Base-by-base conservation (phyloP, 495 filamentous ascomycete genomes). In the Xylaria curta region DNA sequence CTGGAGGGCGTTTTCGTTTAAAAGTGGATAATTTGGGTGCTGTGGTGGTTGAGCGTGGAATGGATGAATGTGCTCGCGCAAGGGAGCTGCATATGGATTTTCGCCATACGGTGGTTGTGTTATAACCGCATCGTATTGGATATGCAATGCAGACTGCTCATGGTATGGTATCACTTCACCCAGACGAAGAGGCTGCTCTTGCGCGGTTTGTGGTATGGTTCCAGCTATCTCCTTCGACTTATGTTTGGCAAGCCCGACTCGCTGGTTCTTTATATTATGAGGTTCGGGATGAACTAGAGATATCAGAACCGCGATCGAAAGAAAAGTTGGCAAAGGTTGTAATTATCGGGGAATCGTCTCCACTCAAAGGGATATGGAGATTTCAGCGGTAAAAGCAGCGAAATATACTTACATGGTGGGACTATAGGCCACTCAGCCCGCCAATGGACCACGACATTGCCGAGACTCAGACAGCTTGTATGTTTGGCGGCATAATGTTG, bases 401-500 rank as follows among this genome's bases (percentile, higher is more conserved):
- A 61, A 33, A 24, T 19, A 1, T 3, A 69, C 66, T 61, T 61
- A 69, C 66, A 95, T 0, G 91, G 92, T 8, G 90, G 90, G 42
- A 88, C 82, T 70, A 88, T 87, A 49, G 93, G 93, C 93, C 93
- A 95, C 76, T 93, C 91, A 2, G 91, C 85, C 76, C 88, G 88
- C 93, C 93, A 95, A 77, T 91, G 85, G 4, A 94, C 90, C 28
- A 93, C 87, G 33, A 90, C 82, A 75, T 85, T 92, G 36, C 91
- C 92, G 21, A 85, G 76, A 75, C 91, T 93, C 31, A 94, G 87
- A 42, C 83, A 78, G 47, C 73, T 89, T 54, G 91, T 93, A 72
- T 95, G 93, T 78, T 94, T 95, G 19, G 92, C 91, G 21, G 90
- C 91, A 78, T 89, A 94, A 79, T 95, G 93, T 71, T 95, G 92